Conservation (phyloP, 345 rosid genomes). For the Lagerstroemia speciosa region DNA sequence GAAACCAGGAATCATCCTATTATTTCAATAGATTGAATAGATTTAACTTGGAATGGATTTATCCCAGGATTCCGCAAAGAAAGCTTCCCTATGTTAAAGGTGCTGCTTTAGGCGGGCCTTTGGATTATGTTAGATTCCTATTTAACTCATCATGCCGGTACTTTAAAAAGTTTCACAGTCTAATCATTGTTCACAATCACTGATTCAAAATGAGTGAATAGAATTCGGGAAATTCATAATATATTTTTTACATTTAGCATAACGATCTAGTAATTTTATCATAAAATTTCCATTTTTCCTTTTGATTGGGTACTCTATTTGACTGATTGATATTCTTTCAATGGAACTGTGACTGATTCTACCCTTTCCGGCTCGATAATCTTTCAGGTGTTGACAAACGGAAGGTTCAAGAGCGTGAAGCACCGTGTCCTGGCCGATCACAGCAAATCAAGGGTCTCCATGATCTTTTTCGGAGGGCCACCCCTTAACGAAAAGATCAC, state of each 20-base stretch:
- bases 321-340: not conserved
- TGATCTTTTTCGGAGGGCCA: conserved; percentile 89
- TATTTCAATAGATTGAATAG: too few species aligned
- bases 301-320: not conserved
- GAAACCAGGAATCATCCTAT: too few species aligned
- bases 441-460: conserved; percentile 58
- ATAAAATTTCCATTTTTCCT: too few species aligned
- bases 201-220: too few species aligned
- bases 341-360: not conserved
- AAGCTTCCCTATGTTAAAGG: not conserved
- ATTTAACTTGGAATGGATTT: not conserved
- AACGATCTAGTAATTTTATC: too few species aligned
- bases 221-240: too few species aligned
- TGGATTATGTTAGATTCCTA: not conserved
- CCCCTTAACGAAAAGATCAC: conserved; percentile 48
- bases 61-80: not conserved
- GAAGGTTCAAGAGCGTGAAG: conserved; percentile 77
- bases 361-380: not conserved
- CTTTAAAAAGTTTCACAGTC: too few species aligned
- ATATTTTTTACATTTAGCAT: too few species aligned
- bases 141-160: not conserved
- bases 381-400: conserved; percentile 80
- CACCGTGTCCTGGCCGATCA: conserved; percentile 72
- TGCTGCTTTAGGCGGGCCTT: not conserved
- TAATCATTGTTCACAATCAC: too few species aligned